These are phyloP conservation scores for Lentinus tigrinus DNA, from an alignment of 768 basidiomycete genomes.

Conservation along the genomic window DNA sequence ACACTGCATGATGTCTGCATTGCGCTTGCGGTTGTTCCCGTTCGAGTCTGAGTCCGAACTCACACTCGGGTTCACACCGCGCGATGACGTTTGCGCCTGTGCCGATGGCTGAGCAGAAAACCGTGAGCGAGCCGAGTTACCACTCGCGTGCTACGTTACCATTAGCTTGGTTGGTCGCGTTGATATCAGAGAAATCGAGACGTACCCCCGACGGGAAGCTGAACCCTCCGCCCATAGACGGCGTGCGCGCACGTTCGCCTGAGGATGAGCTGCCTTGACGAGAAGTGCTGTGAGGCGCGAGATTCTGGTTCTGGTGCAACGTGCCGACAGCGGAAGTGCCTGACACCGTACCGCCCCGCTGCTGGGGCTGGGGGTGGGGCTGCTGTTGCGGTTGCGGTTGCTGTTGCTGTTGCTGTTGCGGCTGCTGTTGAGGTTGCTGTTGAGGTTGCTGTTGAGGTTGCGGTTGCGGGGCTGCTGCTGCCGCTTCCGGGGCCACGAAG, in stretches of 20 bases:
- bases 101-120: neutral
- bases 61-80: neutral
- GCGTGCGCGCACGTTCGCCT: constrained; percentile 2
- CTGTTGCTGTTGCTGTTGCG: neutral
- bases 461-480: neutral
- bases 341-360: neutral
- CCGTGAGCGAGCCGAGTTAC: neutral
- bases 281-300: neutral
- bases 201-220: constrained; percentile 9
- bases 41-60: neutral
- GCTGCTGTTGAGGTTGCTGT: neutral
- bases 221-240: constrained; percentile 21
- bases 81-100: neutral
- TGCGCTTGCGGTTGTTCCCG: constrained; percentile 13
- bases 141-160: neutral
- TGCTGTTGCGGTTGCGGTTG: neutral
- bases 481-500: neutral
- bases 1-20: constrained; percentile 22
- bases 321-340: neutral
- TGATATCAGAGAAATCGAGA: neutral
- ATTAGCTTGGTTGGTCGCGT: neutral
- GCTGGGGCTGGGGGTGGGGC: neutral
- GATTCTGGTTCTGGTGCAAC: neutral
- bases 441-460: neutral
- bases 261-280: neutral